Percentiles rank a stretch among this genome's conserved stretches.
Evolutionary conservation across 208 protist species (phyloP).

Genomic region (Trypanosoma platydactyli): DNA sequence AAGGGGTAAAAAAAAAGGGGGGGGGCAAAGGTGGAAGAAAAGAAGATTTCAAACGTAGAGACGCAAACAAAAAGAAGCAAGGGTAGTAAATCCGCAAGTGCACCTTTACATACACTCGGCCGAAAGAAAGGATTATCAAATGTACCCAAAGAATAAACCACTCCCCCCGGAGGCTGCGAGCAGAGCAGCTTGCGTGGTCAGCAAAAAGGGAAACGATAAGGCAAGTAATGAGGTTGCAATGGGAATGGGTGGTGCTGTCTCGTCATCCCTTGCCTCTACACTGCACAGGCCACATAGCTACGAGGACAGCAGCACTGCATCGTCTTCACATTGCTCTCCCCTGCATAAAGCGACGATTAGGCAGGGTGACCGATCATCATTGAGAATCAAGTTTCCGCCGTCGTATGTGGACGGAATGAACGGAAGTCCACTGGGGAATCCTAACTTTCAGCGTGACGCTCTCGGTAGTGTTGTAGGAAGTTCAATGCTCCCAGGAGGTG

Average conservation of each 20-base stretch:
- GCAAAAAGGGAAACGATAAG: background rate
- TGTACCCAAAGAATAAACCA: constrained; percentile 32
- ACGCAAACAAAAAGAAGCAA: constrained; percentile 6
- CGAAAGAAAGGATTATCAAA: background rate
- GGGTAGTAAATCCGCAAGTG: no score
- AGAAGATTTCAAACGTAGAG: background rate
- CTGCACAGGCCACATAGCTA: background rate
- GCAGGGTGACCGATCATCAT: background rate
- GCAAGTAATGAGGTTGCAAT: background rate
- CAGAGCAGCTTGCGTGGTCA: background rate
- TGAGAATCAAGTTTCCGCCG: background rate
- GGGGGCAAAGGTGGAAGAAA: background rate
- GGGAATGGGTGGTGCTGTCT: background rate
- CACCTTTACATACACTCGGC: no score
- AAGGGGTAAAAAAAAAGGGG: background rate
- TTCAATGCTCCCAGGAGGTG: background rate
- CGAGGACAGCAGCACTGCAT: background rate
- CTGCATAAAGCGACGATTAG: background rate
- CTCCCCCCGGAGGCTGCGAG: constrained; percentile 24
- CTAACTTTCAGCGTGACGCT: background rate
- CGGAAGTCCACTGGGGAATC: background rate
- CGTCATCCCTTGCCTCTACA: background rate
- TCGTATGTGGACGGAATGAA: constrained; percentile 7
- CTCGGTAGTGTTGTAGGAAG: background rate
- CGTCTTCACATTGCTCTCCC: background rate